Evolutionary conservation across 2,329 filamentous ascomycete species (phyloP).

Genomic region (Talaromyces sp.): DNA sequence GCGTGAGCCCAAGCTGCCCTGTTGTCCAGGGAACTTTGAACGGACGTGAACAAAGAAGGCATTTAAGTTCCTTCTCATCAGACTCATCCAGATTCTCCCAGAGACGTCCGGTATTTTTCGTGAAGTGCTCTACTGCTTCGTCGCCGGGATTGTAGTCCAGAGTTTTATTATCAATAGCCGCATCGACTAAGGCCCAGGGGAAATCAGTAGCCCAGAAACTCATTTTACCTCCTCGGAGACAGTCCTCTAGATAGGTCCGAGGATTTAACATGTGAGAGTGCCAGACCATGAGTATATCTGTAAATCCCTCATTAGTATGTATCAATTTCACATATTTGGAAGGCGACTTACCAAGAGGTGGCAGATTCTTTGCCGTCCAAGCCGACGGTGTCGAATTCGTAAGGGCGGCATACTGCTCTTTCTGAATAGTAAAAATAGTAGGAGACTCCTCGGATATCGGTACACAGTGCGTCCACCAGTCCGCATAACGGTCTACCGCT

Average conservation of each 20-base stretch:
- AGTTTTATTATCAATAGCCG: constrained; percentile 52
- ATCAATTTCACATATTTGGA: constrained; percentile 7
- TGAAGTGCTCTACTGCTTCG: constrained; percentile 46
- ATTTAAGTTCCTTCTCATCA: constrained; percentile 46
- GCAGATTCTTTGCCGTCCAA: constrained; percentile 46
- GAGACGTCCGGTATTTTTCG: constrained; percentile 41
- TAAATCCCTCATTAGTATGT: constrained; percentile 10
- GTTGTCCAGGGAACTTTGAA: constrained; percentile 57
- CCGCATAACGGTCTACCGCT: constrained; percentile 62
- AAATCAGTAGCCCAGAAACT: constrained; percentile 58
- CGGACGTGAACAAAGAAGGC: constrained; percentile 48
- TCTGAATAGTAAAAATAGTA: constrained; percentile 18
- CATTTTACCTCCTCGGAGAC: constrained; percentile 54
- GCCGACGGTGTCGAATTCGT: constrained; percentile 21
- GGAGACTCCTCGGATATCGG: constrained; percentile 14
- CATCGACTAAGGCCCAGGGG: constrained; percentile 59
- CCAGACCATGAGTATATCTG: constrained; percentile 74
- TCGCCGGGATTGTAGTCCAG: constrained; percentile 53
- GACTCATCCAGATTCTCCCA: constrained; percentile 59
- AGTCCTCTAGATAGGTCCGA: constrained; percentile 67
- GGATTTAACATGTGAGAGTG: constrained; percentile 76
- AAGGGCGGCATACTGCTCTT: constrained; percentile 31
- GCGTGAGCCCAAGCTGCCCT: constrained; percentile 20
- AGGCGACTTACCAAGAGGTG: constrained; percentile 53
- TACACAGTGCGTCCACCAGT: constrained; percentile 55